Evolutionary conservation across 202 grass and related monocot genomes (phyloP).

Genomic region (Digitaria exilis): DNA sequence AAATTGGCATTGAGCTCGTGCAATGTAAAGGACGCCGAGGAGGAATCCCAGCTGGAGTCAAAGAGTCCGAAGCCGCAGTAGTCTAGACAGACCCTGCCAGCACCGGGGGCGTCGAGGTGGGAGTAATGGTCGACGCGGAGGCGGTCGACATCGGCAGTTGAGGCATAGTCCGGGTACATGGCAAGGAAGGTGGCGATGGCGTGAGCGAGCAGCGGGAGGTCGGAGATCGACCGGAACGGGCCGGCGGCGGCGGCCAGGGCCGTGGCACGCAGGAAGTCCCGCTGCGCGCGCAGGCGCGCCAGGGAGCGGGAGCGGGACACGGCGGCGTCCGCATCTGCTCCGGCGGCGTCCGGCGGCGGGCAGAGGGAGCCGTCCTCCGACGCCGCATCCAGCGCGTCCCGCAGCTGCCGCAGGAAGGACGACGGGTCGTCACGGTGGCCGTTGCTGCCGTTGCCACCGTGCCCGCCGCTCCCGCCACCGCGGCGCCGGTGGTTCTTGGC

Average conservation of each 20-base stretch:
- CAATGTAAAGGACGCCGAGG: conserved; percentile 66
- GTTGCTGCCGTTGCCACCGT: conserved; percentile 18
- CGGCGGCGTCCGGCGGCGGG: conserved; percentile 59
- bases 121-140: conserved; percentile 81
- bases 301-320: conserved; percentile 88
- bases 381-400: conserved; percentile 90
- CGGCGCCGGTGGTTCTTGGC: conserved; percentile 76
- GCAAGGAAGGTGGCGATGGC: conserved; percentile 83
- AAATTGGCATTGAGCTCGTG: conserved; percentile 95
- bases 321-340: conserved; percentile 53
- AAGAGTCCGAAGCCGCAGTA: conserved; percentile 99
- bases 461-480: conserved; percentile 22
- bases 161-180: conserved; percentile 91
- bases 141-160: conserved; percentile 71
- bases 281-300: conserved; percentile 88
- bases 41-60: conserved; percentile 81
- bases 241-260: conserved; percentile 64
- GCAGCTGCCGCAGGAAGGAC: conserved; percentile 75
- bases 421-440: conserved; percentile 44
- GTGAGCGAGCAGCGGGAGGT: conserved; percentile 65
- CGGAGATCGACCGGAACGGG: conserved; percentile 63
- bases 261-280: conserved; percentile 91
- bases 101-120: conserved; percentile 63
- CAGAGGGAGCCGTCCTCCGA: conserved; percentile 90
- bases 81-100: conserved; percentile 85